phyloP scores from a whole-genome alignment of 352 stramenopile species.

The Phytophthora crassamura region DNA sequence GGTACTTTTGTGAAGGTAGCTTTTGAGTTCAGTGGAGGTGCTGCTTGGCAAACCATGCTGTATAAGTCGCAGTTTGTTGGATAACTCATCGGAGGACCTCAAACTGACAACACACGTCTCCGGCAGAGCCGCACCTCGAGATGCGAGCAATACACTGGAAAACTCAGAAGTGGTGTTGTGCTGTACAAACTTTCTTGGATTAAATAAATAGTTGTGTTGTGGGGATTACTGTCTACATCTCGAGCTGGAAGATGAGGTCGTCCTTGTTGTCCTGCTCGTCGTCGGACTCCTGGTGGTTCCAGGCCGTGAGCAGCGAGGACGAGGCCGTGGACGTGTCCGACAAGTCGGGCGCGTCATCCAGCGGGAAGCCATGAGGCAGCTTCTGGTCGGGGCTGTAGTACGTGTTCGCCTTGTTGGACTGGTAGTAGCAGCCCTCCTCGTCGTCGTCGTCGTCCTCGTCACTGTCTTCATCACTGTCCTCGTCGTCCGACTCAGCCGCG shows the following conservation, averaged over 20 bases:
- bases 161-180: too few species aligned
- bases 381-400: conserved; percentile 50
- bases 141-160: too few species aligned
- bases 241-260: conserved; percentile 50
- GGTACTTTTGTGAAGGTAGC: too few species aligned
- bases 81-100: too few species aligned
- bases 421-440: conserved; percentile 41
- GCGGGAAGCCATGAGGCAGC: conserved; percentile 2
- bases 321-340: conserved; percentile 52
- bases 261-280: conserved; percentile 24
- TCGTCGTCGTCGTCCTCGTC: conserved; percentile 34
- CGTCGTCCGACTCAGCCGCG: neutral
- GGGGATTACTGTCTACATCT: conserved; percentile 33
- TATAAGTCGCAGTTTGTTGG: too few species aligned
- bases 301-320: conserved; percentile 27
- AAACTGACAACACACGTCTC: too few species aligned
- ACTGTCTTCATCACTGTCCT: conserved; percentile 23
- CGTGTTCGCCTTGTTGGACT: conserved; percentile 40
- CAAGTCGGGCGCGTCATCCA: conserved; percentile 37
- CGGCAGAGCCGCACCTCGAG: too few species aligned
- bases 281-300: conserved; percentile 20
- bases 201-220: conserved; percentile 39
- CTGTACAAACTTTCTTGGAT: neutral
- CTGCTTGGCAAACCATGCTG: too few species aligned
- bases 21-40: too few species aligned